Evolutionary conservation across 1,284 basidiomycete genomes (phyloP).

Genomic region (Puccinia novopanici): DNA sequence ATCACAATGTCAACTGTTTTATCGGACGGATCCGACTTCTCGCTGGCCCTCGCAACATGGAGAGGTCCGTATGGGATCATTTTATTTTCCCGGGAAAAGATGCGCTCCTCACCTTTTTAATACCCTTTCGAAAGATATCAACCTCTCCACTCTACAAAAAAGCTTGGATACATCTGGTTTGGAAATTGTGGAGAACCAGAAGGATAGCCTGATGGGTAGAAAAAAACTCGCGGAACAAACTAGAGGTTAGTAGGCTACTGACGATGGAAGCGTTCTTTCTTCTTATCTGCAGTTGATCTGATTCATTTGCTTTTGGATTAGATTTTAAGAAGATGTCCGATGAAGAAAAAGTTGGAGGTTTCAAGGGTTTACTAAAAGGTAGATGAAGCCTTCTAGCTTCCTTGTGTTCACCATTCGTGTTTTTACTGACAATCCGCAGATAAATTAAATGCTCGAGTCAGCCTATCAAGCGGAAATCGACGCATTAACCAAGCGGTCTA

Average conservation of each 20-base stretch:
- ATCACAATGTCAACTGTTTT: constrained; percentile 32
- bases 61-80: constrained; percentile 13
- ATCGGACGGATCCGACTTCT: constrained; percentile 42
- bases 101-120: too few species aligned
- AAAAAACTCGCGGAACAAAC: constrained; percentile 90
- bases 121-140: constrained; percentile 65
- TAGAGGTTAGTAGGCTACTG: constrained; percentile 67
- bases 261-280: constrained; percentile 12
- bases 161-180: constrained; percentile 83
- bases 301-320: constrained; percentile 58
- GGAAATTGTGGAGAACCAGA: constrained; percentile 95
- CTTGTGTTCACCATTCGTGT: not conserved
- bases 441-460: constrained; percentile 56
- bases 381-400: not conserved
- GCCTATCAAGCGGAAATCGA: constrained; percentile 97
- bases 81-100: not conserved
- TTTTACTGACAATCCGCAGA: constrained; percentile 21
- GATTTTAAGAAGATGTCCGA: constrained; percentile 88
- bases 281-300: not conserved
- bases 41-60: constrained; percentile 41
- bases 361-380: constrained; percentile 86
- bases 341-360: constrained; percentile 79
- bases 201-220: constrained; percentile 88
- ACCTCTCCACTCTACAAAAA: constrained; percentile 86
- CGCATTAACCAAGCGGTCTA: constrained; percentile 84